Conservation (phyloP, 345 rosid genomes). For the Microcos paniculata region DNA sequence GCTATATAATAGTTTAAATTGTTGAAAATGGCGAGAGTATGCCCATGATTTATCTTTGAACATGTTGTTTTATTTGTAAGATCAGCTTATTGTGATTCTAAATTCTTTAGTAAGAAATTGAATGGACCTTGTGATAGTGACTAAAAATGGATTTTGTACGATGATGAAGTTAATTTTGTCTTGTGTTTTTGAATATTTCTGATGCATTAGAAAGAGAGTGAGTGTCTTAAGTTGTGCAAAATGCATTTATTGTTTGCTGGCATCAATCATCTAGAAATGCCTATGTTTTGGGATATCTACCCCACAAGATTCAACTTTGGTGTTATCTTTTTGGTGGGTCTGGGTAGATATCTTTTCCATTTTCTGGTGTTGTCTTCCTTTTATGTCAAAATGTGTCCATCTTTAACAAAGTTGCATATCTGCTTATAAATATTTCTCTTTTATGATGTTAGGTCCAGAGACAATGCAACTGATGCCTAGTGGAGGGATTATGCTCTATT, state of each 20-base stretch:
- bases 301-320: not conserved
- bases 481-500: constrained; percentile 20
- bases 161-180: not conserved
- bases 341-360: not conserved
- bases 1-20: not conserved
- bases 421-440: not conserved
- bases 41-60: not conserved
- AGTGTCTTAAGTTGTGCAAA: not conserved
- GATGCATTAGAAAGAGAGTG: not conserved
- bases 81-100: not conserved
- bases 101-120: constrained; percentile 1
- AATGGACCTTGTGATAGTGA: not conserved
- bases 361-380: not conserved
- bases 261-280: not conserved
- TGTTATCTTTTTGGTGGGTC: not conserved
- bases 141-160: not conserved
- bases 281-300: not conserved
- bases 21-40: not conserved
- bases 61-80: not conserved
- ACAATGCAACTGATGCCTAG: constrained; percentile 23
- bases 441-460: constrained; percentile 28
- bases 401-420: not conserved
- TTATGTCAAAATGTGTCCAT: not conserved
- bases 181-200: not conserved
- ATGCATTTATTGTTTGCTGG: not conserved